phyloP scores from a whole-genome alignment of 768 basidiomycete species.

The Xerocomellus intermedius region DNA sequence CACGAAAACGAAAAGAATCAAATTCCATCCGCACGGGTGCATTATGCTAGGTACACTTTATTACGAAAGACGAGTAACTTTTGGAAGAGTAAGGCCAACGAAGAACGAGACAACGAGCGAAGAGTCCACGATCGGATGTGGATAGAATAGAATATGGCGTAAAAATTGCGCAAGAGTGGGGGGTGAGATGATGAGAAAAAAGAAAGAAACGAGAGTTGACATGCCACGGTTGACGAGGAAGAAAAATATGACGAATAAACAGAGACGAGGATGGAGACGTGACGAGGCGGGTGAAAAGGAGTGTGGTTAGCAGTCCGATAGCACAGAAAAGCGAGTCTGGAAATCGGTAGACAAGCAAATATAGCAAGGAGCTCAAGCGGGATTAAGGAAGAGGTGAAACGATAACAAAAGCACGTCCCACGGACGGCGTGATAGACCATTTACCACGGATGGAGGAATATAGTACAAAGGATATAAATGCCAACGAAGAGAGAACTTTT shows the following conservation, averaged over 20 bases:
- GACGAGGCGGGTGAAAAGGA: conserved; percentile 6
- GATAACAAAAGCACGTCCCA: conserved; percentile 10
- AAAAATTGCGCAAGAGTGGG: not conserved
- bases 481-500: conserved; percentile 1
- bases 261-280: not conserved
- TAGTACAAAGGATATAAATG: conserved; percentile 15
- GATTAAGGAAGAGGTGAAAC: conserved; percentile 1
- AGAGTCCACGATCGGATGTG: not conserved
- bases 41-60: conserved; percentile 34
- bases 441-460: conserved; percentile 2
- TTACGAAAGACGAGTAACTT: not conserved
- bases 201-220: not conserved
- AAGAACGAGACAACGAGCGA: not conserved
- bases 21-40: conserved; percentile 1
- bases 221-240: not conserved
- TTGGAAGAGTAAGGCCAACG: not conserved
- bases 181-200: not conserved
- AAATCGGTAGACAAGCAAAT: conserved; percentile 8
- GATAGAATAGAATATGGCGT: not conserved
- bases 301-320: conserved; percentile 13
- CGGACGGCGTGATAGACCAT: not conserved
- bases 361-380: not conserved
- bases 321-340: conserved; percentile 12
- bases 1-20: not conserved
- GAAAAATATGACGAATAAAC: conserved; percentile 13